Evolutionary conservation across 352 stramenopile species (phyloP), one percentile per base, ranked within the genome.

Genomic region (Phytophthora fragariaefolia): DNA sequence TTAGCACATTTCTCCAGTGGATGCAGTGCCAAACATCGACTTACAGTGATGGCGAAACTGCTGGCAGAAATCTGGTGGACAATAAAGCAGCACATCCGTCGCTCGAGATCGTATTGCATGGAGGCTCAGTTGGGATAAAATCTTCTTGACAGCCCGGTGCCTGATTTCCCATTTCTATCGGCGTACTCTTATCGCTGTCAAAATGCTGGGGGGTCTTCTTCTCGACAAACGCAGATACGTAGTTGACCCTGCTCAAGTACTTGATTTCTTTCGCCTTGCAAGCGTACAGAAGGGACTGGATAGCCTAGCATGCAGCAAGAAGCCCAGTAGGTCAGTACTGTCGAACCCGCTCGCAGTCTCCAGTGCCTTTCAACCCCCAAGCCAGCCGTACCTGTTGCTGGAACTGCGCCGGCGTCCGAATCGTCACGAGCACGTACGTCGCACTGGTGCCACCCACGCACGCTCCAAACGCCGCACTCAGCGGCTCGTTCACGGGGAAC

Each of bases 181-280:
- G 12, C 18, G 49, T 22, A 32, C 38, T 46, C 6, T 50, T 57
- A 20, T 62, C 36, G 23, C 22, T 24, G 38, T 73, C 28, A 18
- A 43, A 7, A 3, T 51, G 40, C 5, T 64, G 28, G 30, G 46
- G 32, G 2, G 45, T 36, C 45, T 57, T 22, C 47, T 28, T 61
- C 10, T 64, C 59, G 3, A 69, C 63, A 60, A 80, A 83, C 9
- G n/a, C 32, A 1, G 72, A 58, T 62, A 75, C 46, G 73, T 74
- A 80, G n/a, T 77, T 63, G 46, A 80, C 60, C 23, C 47, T 40
- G 43, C 61, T 68, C 27, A 28, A 54, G 23, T 62, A 83, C 43
- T 75, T 80, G 40, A 95, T 89, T 18, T 93, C 84, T 56, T 91
- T 93, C 12, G 85, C 83, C 42, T 91, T 91, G 73, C 83, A 93